Evolutionary conservation across 495 filamentous ascomycete genomes (phyloP).

Genomic region (Entonaema liquescens): DNA sequence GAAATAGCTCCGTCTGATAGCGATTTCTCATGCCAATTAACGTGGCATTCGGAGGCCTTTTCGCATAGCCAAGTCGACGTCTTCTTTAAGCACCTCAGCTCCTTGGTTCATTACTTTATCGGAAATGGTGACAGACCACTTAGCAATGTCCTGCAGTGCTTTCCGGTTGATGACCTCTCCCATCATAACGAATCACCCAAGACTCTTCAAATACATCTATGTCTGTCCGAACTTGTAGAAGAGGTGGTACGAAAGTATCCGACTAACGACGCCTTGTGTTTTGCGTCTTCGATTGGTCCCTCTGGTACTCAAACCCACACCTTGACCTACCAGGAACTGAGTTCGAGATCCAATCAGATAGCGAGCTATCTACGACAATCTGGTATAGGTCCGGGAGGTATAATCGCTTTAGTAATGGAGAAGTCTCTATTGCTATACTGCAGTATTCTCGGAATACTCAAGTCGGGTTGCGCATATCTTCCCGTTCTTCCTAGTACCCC

Average conservation of each 20-base stretch:
- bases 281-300: constrained; percentile 58
- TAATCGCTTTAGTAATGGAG: constrained; percentile 74
- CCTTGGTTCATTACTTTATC: constrained; percentile 52
- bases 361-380: constrained; percentile 62
- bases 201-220: constrained; percentile 15
- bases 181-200: constrained; percentile 57
- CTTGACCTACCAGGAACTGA: constrained; percentile 70
- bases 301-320: constrained; percentile 42
- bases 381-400: constrained; percentile 57
- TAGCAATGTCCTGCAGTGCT: constrained; percentile 37
- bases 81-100: constrained; percentile 54
- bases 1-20: constrained; percentile 70
- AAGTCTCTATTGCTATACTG: constrained; percentile 74
- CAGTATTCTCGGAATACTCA: constrained; percentile 74
- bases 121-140: constrained; percentile 47
- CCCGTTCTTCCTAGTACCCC: constrained; percentile 74
- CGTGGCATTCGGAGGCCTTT: constrained; percentile 50
- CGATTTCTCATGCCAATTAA: constrained; percentile 66
- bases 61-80: constrained; percentile 56
- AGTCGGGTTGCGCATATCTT: constrained; percentile 77
- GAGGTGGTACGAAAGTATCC: constrained; percentile 57
- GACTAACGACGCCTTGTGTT: constrained; percentile 64
- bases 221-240: constrained; percentile 65
- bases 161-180: constrained; percentile 60
- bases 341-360: constrained; percentile 68